phyloP scores from a whole-genome alignment of 257 asterid species.

The Rauvolfia tetraphylla region DNA sequence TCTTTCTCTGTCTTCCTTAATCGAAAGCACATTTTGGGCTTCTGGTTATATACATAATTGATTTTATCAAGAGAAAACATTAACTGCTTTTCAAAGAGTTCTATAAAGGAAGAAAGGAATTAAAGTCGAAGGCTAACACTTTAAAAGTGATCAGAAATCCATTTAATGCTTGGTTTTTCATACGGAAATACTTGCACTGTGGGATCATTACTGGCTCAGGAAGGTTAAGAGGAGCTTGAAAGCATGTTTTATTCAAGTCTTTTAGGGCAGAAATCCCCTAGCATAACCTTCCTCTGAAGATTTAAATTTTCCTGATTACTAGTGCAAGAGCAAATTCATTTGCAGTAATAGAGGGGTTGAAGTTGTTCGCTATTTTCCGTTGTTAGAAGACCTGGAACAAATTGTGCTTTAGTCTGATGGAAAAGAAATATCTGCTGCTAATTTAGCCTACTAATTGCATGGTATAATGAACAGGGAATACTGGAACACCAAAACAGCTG shows the following conservation, averaged over 20 bases:
- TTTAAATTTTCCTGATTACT: neutral
- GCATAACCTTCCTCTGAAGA: neutral
- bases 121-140: neutral
- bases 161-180: neutral
- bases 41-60: neutral
- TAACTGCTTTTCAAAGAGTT: neutral
- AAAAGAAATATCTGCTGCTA: neutral
- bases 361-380: neutral
- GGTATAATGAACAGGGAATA: slow-evolving; percentile 55
- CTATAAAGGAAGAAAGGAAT: neutral
- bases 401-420: neutral
- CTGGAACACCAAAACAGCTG: slow-evolving; percentile 79
- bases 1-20: neutral
- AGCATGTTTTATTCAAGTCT: neutral
- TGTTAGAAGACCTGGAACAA: neutral
- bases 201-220: neutral
- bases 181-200: neutral
- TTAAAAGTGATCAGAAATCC: neutral
- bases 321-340: neutral
- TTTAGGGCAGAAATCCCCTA: neutral
- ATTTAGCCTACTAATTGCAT: neutral
- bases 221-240: neutral
- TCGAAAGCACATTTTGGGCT: neutral
- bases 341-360: neutral
- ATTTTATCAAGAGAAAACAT: neutral